Percentiles rank a stretch among this genome's conserved stretches.
Conservation (phyloP, 305 asterid species). For the Fraxinus ornus region DNA sequence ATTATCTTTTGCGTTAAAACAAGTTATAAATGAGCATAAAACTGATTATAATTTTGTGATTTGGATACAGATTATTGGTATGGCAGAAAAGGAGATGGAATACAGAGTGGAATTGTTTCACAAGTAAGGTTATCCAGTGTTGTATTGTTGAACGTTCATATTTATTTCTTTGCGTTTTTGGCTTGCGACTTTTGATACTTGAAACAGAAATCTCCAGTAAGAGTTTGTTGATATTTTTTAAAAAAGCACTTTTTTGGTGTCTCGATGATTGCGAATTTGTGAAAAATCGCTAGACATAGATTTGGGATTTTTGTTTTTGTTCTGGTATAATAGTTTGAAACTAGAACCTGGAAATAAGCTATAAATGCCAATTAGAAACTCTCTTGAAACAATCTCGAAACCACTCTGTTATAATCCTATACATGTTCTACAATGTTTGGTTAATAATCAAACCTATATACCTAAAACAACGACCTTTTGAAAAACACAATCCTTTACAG, state of each 20-base stretch:
- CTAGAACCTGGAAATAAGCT: not conserved
- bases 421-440: not conserved
- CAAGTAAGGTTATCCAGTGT: constrained; percentile 35
- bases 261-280: not conserved
- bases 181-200: not conserved
- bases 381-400: not conserved
- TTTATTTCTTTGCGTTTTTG: not conserved
- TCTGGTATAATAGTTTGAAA: not conserved
- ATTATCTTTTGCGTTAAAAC: not conserved
- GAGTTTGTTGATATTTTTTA: not conserved
- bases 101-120: constrained; percentile 48
- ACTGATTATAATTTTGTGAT: not conserved
- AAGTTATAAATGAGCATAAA: not conserved
- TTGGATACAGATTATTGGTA: constrained; percentile 36
- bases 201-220: not conserved
- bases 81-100: constrained; percentile 54
- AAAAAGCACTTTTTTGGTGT: not conserved
- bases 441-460: not conserved
- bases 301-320: not conserved
- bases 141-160: constrained; percentile 6
- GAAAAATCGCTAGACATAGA: not conserved
- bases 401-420: not conserved
- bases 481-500: not conserved
- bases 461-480: not conserved
- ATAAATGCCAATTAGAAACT: not conserved